A percentile compares a stretch with the other conserved stretches of the same genome.
phyloP scores from a whole-genome alignment of 805 yeast genomes.

The Schwanniomyces yamadae region DNA sequence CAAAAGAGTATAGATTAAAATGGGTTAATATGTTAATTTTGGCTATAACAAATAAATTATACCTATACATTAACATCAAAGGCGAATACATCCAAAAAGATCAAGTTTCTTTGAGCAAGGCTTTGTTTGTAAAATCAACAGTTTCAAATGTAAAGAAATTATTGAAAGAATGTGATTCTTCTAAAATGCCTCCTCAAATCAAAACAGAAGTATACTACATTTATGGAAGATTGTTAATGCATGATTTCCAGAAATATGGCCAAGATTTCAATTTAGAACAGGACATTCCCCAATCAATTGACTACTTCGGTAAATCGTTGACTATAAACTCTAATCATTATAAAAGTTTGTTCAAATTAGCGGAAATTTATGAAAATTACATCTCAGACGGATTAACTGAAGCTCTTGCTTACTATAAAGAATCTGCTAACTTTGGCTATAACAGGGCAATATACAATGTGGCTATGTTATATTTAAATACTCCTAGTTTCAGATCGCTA shows the following conservation, averaged over 20 bases:
- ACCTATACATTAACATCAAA: slow-evolving; percentile 41
- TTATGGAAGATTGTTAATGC: slow-evolving; percentile 38
- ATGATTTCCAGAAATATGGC: slow-evolving; percentile 31
- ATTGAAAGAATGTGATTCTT: slow-evolving; percentile 30
- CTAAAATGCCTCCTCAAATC: slow-evolving; percentile 15
- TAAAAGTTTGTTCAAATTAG: slow-evolving; percentile 37
- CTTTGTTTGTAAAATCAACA: slow-evolving; percentile 37
- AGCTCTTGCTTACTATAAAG: slow-evolving; percentile 34
- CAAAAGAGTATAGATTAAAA: slow-evolving; percentile 38
- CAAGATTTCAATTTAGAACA: slow-evolving; percentile 37
- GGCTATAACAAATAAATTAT: slow-evolving; percentile 39
- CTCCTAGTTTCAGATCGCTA: slow-evolving; percentile 32
- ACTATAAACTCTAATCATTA: slow-evolving; percentile 30
- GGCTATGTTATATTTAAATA: slow-evolving; percentile 36
- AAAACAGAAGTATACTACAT: slow-evolving; percentile 33
- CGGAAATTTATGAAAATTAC: slow-evolving; percentile 39
- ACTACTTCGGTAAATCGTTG: slow-evolving; percentile 31
- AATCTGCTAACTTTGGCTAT: slow-evolving; percentile 43
- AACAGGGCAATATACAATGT: slow-evolving; percentile 44
- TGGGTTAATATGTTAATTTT: slow-evolving; percentile 44
- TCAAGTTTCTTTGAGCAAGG: slow-evolving; percentile 30
- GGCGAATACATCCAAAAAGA: slow-evolving; percentile 36
- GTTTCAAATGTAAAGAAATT: slow-evolving; percentile 37
- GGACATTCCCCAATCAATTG: slow-evolving; percentile 27
- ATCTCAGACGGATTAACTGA: slow-evolving; percentile 23